Evolutionary conservation across 164 flowering plant species (phyloP).

Genomic region (Euptelea pleiosperma): DNA sequence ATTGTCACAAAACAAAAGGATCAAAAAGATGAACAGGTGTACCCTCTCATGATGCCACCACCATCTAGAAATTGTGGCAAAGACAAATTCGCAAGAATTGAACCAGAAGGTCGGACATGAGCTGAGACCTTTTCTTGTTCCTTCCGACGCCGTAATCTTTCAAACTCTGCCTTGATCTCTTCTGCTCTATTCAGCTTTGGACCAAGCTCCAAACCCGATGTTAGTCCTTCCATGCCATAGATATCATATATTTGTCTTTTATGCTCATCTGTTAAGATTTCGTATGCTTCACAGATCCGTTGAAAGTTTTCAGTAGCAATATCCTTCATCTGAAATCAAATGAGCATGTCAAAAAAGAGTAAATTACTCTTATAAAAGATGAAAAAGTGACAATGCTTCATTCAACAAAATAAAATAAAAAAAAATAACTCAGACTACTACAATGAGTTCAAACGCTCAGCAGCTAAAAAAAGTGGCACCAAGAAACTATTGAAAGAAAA

Average conservation of each 20-base stretch:
- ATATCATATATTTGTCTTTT: constrained; percentile 90
- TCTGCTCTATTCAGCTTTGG: constrained; percentile 68
- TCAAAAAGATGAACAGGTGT: constrained; percentile 11
- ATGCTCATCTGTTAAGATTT: constrained; percentile 69
- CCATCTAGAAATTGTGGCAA: constrained; percentile 74
- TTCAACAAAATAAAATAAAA: not conserved
- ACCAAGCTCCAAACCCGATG: constrained; percentile 91
- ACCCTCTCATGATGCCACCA: constrained; percentile 84
- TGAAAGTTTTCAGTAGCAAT: constrained; percentile 94
- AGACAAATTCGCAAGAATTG: constrained; percentile 64
- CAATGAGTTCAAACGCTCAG: too few relatives aligned
- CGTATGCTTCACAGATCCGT: constrained; percentile 91
- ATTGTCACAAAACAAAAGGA: not conserved
- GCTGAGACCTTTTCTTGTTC: constrained; percentile 60
- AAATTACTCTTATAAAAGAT: not conserved
- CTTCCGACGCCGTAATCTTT: constrained; percentile 54
- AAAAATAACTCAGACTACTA: not conserved
- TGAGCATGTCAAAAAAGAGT: not conserved
- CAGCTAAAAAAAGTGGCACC: too few relatives aligned
- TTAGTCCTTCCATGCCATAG: constrained; percentile 96
- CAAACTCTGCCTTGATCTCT: constrained; percentile 85
- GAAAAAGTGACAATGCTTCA: not conserved
- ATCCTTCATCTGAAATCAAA: constrained; percentile 83
- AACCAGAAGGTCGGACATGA: constrained; percentile 71
- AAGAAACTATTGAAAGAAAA: too few relatives aligned